Conservation (phyloP, 148 eudicot species). For the Spergularia bocconei region DNA sequence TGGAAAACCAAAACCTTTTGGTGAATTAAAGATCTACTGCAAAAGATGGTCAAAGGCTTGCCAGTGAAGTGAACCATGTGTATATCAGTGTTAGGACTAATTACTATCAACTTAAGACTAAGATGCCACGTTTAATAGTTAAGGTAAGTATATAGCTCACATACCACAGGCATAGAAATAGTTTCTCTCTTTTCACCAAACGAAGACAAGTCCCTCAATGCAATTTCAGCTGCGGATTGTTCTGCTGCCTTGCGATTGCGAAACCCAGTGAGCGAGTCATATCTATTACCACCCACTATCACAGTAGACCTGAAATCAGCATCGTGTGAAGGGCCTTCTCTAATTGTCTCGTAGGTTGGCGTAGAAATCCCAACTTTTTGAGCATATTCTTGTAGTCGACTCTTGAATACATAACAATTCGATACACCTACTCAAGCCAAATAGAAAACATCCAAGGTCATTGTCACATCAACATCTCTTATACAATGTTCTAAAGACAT, state of each 20-base stretch:
- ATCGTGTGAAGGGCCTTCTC: constrained; percentile 93
- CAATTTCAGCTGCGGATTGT: constrained; percentile 98
- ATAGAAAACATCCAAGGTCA: background rate
- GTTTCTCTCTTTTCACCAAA: constrained; percentile 34
- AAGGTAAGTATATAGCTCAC: background rate
- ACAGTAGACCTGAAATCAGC: constrained; percentile 87
- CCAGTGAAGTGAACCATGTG: background rate
- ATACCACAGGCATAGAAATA: constrained; percentile 80
- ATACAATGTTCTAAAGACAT: no score
- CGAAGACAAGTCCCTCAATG: constrained; percentile 53
- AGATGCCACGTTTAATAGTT: background rate
- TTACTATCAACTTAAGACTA: background rate
- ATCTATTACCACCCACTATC: constrained; percentile 48
- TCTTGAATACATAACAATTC: constrained; percentile 87
- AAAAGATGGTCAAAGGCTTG: background rate
- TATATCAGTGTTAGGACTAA: background rate
- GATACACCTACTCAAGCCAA: constrained; percentile 36
- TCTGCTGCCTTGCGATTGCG: constrained; percentile 90
- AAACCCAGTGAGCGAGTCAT: constrained; percentile 82
- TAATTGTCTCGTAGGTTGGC: constrained; percentile 79
- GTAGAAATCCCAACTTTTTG: constrained; percentile 71
- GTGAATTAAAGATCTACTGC: background rate
- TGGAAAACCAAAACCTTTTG: background rate
- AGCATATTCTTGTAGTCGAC: constrained; percentile 84
- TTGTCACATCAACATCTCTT: background rate